These are phyloP conservation scores for Chaetoceros muelleri DNA, from an alignment of 108 stramenopile species.

Conservation along the genomic window DNA sequence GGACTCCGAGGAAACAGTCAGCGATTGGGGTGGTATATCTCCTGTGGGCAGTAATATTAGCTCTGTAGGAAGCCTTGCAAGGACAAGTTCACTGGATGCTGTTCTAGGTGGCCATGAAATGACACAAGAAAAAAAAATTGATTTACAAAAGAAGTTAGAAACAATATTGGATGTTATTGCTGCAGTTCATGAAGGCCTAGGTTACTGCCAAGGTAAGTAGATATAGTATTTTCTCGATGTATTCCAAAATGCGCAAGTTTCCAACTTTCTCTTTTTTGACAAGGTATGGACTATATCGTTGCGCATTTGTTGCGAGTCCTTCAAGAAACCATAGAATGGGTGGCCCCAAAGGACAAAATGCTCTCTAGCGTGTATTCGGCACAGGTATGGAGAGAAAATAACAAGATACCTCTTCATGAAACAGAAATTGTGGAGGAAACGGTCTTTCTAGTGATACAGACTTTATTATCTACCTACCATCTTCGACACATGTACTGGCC, in stretches of 20 bases:
- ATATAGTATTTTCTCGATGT: background rate
- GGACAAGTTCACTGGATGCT: background rate
- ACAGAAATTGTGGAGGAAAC: constrained; percentile 66
- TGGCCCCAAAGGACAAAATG: constrained; percentile 38
- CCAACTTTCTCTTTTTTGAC: background rate
- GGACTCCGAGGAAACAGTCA: constrained; percentile 48
- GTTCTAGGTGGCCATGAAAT: constrained; percentile 67
- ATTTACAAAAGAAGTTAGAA: constrained; percentile 67
- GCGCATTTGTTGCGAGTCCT: constrained; percentile 79
- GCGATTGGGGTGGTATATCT: constrained; percentile 77
- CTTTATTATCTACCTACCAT: constrained; percentile 67
- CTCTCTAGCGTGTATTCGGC: constrained; percentile 20
- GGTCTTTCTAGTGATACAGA: constrained; percentile 69
- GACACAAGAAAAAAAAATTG: constrained; percentile 58
- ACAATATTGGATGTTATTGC: constrained; percentile 74
- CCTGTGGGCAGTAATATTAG: constrained; percentile 52
- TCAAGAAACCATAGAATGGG: constrained; percentile 71
- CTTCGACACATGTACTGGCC: constrained; percentile 84
- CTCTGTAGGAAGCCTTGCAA: constrained; percentile 5
- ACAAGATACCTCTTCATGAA: constrained; percentile 26
- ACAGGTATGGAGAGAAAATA: background rate
- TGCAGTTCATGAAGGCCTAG: constrained; percentile 63
- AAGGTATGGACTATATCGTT: constrained; percentile 82
- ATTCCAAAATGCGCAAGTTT: background rate
- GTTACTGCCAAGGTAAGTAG: constrained; percentile 59